Conservation (phyloP, 371 early-diverging fungal species). For the Mortierella sp. region DNA sequence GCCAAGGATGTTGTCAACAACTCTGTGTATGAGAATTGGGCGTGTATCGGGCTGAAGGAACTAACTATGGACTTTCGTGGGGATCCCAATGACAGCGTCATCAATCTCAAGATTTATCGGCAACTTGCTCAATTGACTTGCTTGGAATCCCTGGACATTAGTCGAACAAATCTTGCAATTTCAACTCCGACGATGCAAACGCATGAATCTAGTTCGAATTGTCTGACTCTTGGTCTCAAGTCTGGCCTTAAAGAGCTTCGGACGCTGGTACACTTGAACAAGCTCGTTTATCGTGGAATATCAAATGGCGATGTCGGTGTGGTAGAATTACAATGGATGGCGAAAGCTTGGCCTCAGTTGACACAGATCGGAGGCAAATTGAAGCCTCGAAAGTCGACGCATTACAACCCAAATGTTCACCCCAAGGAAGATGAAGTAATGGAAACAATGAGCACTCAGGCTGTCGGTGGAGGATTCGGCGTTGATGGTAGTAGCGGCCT, state of each 20-base stretch:
- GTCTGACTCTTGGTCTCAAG: conserved; percentile 25
- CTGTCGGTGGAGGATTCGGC: too few relatives aligned
- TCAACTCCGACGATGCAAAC: neutral
- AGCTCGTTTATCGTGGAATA: conserved; percentile 29
- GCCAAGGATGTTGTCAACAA: conserved; percentile 38
- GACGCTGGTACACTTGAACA: conserved; percentile 26
- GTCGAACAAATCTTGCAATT: neutral
- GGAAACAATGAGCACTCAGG: neutral
- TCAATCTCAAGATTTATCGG: conserved; percentile 15
- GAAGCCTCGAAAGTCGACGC: conserved; percentile 2
- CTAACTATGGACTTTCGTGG: conserved; percentile 37
- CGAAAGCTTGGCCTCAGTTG: conserved; percentile 42
- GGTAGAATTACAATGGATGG: conserved; percentile 42
- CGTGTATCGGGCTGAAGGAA: conserved; percentile 34
- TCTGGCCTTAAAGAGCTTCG: conserved; percentile 28
- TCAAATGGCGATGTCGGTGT: conserved; percentile 26
- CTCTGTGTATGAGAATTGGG: conserved; percentile 37
- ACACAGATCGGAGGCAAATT: conserved; percentile 37
- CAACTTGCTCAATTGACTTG: conserved; percentile 28
- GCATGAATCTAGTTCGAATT: conserved; percentile 3
- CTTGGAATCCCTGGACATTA: conserved; percentile 39
- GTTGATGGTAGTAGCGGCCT: neutral
- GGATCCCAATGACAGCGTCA: conserved; percentile 10
- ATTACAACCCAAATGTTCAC: conserved; percentile 20
- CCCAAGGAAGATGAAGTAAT: conserved; percentile 7